A percentile compares a stretch with the other conserved stretches of the same genome.
phyloP scores from a whole-genome alignment of 2,329 filamentous ascomycete species.

The Xylariaceae sp. region DNA sequence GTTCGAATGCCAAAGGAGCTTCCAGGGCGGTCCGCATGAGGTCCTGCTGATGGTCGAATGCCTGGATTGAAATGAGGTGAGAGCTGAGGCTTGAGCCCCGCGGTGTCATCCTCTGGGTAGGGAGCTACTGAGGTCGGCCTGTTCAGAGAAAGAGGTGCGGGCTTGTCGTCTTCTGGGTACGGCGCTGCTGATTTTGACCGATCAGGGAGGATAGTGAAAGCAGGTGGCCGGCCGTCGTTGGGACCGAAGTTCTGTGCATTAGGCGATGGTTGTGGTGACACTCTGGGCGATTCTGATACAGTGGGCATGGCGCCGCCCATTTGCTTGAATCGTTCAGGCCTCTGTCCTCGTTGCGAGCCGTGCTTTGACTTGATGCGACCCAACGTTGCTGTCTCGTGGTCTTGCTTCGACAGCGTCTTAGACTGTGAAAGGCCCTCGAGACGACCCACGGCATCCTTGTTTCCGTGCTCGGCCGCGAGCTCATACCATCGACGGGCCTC shows the following conservation, averaged over 20 bases:
- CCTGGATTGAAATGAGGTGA: constrained; percentile 46
- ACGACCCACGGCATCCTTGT: constrained; percentile 79
- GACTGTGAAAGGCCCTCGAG: constrained; percentile 82
- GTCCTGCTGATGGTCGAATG: constrained; percentile 48
- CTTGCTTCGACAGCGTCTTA: constrained; percentile 80
- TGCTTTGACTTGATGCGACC: constrained; percentile 81
- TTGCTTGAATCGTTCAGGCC: constrained; percentile 59
- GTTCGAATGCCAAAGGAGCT: constrained; percentile 56
- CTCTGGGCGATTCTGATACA: constrained; percentile 44
- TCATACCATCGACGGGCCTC: constrained; percentile 89
- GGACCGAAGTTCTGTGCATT: constrained; percentile 39
- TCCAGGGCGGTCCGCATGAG: constrained; percentile 47
- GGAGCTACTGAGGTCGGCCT: constrained; percentile 49
- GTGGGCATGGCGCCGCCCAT: constrained; percentile 46
- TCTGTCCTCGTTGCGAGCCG: constrained; percentile 63
- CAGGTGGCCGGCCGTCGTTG: constrained; percentile 41
- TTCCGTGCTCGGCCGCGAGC: constrained; percentile 84
- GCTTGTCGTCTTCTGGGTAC: constrained; percentile 67
- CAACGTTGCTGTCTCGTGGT: constrained; percentile 90
- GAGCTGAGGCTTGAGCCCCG: constrained; percentile 29
- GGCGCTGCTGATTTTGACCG: constrained; percentile 60
- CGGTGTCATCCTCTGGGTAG: constrained; percentile 53
- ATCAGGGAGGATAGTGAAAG: constrained; percentile 49
- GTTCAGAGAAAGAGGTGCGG: constrained; percentile 45
- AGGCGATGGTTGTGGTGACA: constrained; percentile 44